Base-by-base conservation (phyloP, 306 rosid species). In the Vigna unguiculata region DNA sequence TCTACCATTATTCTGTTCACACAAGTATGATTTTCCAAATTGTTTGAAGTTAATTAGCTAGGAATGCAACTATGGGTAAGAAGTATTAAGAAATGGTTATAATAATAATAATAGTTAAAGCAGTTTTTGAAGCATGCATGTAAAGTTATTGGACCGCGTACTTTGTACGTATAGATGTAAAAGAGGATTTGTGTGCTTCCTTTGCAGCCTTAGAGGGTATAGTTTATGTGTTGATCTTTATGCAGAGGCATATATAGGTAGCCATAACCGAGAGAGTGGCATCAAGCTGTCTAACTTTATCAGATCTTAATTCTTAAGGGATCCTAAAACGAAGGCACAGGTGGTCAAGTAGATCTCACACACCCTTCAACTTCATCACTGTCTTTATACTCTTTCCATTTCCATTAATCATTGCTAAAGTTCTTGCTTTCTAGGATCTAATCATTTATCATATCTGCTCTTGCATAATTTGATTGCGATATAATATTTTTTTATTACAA, bases 251-350 rank as follows among this genome's bases (percentile, higher is more conserved):
- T 12, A 43, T 43, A 43, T 11, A 81, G 25, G 58, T 58, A 84
- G 82, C 71, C 57, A 68, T 65, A 58, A 55, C 77, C 53, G 59
- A 71, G 63, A 76, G 62, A 85, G 90, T 91, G 97, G 90, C 72
- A 82, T 89, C 92, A 87, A 91, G 94, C 94, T 91, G 94, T 89
- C 84, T 52, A 65, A 58, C 91, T 85, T 87, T 87, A 53, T 24
- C 64, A 87, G 85, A 82, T 85, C 93, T 87, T 81, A 63, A 81
- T 78, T 82, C 81, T 81, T 78, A 85, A 85, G 85, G 74, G 81
- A 85, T 81, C 85, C 72, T 34, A 5, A 19, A 30, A 10, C 21
- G 22, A 24, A 63, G 19, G 47, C 55, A 66, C 63, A 16, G 32
- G 69, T 78, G 32, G 48, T 73, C 55, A 12, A 20, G 47, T 73